phyloP scores from a whole-genome alignment of 2,329 filamentous ascomycete genomes.

The Mycocentrospora acerina region DNA sequence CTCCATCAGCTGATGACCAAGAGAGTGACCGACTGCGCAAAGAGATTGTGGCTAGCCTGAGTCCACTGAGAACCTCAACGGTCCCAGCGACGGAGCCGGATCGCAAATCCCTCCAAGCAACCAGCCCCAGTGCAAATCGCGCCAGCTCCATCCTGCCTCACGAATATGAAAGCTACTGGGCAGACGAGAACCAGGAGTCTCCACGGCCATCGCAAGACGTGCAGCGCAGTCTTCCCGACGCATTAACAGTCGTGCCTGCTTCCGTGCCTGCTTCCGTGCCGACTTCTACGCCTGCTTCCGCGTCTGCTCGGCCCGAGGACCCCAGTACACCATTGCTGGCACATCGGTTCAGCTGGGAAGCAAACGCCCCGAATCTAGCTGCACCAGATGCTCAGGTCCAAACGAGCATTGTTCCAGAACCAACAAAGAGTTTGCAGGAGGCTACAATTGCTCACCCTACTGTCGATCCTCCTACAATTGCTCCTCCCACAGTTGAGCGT shows the following conservation, averaged over 20 bases:
- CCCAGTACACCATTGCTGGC: conserved; percentile 19
- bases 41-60: conserved; percentile 71
- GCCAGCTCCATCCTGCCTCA: conserved; percentile 66
- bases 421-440: conserved; percentile 9
- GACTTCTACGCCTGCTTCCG: conserved; percentile 6
- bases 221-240: conserved; percentile 11
- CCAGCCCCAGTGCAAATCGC: conserved; percentile 36
- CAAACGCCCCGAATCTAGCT: conserved; percentile 11
- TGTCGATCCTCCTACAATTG: conserved; percentile 11
- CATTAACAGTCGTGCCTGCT: conserved; percentile 6
- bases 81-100: conserved; percentile 19
- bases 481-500: conserved; percentile 16
- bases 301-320: conserved; percentile 14
- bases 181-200: conserved; percentile 48
- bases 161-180: conserved; percentile 70
- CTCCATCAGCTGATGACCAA: conserved; percentile 58
- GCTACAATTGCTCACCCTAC: conserved; percentile 11
- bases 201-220: conserved; percentile 35
- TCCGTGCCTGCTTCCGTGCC: conserved; percentile 5
- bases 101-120: conserved; percentile 28
- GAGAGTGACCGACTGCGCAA: conserved; percentile 72
- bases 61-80: conserved; percentile 39
- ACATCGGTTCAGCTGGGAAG: conserved; percentile 39
- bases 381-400: conserved; percentile 13
- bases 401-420: conserved; percentile 9